phyloP scores from a whole-genome alignment of 768 basidiomycete species.

The Tulasnella sp. region DNA sequence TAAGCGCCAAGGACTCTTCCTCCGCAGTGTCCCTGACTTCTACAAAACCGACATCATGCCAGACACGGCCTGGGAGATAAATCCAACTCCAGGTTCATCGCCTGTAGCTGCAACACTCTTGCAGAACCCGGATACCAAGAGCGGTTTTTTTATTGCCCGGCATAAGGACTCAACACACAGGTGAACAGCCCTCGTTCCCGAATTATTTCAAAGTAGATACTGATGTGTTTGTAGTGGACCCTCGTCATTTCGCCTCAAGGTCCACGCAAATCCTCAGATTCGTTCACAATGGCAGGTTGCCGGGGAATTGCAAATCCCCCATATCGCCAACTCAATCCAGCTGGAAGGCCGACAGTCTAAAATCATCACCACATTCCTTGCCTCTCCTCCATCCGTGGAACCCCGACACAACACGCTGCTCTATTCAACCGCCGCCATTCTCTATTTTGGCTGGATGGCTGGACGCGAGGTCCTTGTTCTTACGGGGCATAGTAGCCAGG shows the following conservation, averaged over 20 bases:
- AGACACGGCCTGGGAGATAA: slow-evolving; percentile 46
- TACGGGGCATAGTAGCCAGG: slow-evolving; percentile 58
- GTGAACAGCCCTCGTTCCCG: slow-evolving; percentile 25
- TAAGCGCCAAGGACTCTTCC: slow-evolving; percentile 75
- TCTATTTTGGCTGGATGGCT: slow-evolving; percentile 67
- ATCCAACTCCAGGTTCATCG: background rate
- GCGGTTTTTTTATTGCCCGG: slow-evolving; percentile 71
- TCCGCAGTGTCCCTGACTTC: slow-evolving; percentile 77
- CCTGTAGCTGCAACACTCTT: slow-evolving; percentile 53
- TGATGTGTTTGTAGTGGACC: background rate
- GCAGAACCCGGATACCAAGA: slow-evolving; percentile 65
- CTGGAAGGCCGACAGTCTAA: slow-evolving; percentile 75
- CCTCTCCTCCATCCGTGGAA: background rate
- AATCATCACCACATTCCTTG: slow-evolving; percentile 53
- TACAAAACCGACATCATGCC: slow-evolving; percentile 78
- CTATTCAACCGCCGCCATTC: slow-evolving; percentile 75
- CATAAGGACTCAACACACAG: slow-evolving; percentile 60
- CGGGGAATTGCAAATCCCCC: slow-evolving; percentile 57
- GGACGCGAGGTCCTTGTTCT: slow-evolving; percentile 57
- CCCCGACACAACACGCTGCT: slow-evolving; percentile 44
- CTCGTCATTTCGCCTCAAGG: slow-evolving; percentile 58
- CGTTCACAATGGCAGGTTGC: slow-evolving; percentile 42
- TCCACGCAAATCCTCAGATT: slow-evolving; percentile 50
- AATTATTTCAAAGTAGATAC: background rate
- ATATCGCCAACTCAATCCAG: slow-evolving; percentile 56